phyloP scores from a whole-genome alignment of 2,329 filamentous ascomycete genomes.

The Colletotrichum tofieldiae region DNA sequence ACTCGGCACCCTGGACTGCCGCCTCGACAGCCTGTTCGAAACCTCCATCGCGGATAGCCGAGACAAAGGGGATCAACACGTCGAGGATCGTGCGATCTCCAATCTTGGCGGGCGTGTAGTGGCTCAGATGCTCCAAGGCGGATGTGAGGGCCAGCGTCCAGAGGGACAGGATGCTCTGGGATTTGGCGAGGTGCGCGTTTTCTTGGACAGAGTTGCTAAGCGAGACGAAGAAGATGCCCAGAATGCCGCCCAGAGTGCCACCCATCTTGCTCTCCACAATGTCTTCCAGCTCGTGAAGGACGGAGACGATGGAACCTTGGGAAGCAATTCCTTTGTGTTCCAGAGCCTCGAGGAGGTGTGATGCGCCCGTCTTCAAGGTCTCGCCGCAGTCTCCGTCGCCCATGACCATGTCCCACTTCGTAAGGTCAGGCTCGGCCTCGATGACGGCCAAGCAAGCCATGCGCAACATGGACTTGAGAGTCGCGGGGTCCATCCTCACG shows the following conservation, averaged over 20 bases:
- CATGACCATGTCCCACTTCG: slow-evolving; percentile 75
- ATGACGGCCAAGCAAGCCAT: slow-evolving; percentile 68
- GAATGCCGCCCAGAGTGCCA: slow-evolving; percentile 66
- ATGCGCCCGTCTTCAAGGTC: slow-evolving; percentile 69
- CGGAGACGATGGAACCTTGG: slow-evolving; percentile 62
- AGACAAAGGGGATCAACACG: slow-evolving; percentile 68
- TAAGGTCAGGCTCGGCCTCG: slow-evolving; percentile 74
- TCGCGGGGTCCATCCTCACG: slow-evolving; percentile 65
- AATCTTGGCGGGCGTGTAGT: slow-evolving; percentile 69
- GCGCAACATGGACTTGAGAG: slow-evolving; percentile 70
- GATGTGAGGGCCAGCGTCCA: slow-evolving; percentile 61
- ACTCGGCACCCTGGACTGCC: slow-evolving; percentile 73
- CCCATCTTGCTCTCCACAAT: slow-evolving; percentile 72
- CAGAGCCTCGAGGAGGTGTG: slow-evolving; percentile 63
- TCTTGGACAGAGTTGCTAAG: slow-evolving; percentile 47
- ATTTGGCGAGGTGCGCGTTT: slow-evolving; percentile 45
- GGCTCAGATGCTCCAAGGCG: slow-evolving; percentile 63
- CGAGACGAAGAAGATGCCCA: slow-evolving; percentile 70
- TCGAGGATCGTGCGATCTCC: slow-evolving; percentile 73
- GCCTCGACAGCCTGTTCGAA: slow-evolving; percentile 72
- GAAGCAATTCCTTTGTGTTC: slow-evolving; percentile 55
- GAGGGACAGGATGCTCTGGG: slow-evolving; percentile 54
- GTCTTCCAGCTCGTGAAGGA: slow-evolving; percentile 66
- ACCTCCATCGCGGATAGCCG: slow-evolving; percentile 62
- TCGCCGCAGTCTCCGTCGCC: slow-evolving; percentile 79